A percentile compares a stretch with the other conserved stretches of the same genome.
Evolutionary conservation across 2,329 filamentous ascomycete genomes (phyloP).

Genomic region (Calonectria pseudoreteaudii): DNA sequence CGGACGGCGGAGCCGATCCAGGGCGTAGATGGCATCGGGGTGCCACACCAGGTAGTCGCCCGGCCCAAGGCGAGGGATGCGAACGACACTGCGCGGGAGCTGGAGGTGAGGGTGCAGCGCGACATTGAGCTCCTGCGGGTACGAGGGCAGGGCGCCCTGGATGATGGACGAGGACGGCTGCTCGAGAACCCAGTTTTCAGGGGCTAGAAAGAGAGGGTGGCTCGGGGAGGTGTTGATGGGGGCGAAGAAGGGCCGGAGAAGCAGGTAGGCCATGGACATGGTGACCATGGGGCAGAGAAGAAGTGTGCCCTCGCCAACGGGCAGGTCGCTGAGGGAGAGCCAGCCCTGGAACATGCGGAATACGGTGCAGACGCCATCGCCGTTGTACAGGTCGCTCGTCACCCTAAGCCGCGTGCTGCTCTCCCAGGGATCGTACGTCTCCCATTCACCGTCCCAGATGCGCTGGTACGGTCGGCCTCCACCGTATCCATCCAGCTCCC

Average conservation of each 20-base stretch:
- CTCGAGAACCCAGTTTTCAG: conserved; percentile 68
- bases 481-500: conserved; percentile 73
- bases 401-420: conserved; percentile 72
- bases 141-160: conserved; percentile 76
- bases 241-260: conserved; percentile 80
- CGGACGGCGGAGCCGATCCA: conserved; percentile 62
- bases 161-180: conserved; percentile 61
- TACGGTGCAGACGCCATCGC: conserved; percentile 78
- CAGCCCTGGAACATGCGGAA: conserved; percentile 86
- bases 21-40: conserved; percentile 77
- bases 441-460: conserved; percentile 78
- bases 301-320: conserved; percentile 75
- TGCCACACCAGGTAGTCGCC: conserved; percentile 84
- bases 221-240: conserved; percentile 52
- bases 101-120: conserved; percentile 77
- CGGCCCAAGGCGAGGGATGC: conserved; percentile 74
- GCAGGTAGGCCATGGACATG: conserved; percentile 78
- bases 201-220: conserved; percentile 52
- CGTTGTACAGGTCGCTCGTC: conserved; percentile 77
- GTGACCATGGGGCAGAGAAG: conserved; percentile 78
- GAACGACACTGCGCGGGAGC: conserved; percentile 73
- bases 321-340: conserved; percentile 74
- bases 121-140: conserved; percentile 75
- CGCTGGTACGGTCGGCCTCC: conserved; percentile 70
- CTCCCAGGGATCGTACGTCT: conserved; percentile 82